Percentiles rank a stretch among this genome's conserved stretches.
Evolutionary conservation across 2,329 filamentous ascomycete genomes (phyloP).

Genomic region (Ophiostoma fasciatum): DNA sequence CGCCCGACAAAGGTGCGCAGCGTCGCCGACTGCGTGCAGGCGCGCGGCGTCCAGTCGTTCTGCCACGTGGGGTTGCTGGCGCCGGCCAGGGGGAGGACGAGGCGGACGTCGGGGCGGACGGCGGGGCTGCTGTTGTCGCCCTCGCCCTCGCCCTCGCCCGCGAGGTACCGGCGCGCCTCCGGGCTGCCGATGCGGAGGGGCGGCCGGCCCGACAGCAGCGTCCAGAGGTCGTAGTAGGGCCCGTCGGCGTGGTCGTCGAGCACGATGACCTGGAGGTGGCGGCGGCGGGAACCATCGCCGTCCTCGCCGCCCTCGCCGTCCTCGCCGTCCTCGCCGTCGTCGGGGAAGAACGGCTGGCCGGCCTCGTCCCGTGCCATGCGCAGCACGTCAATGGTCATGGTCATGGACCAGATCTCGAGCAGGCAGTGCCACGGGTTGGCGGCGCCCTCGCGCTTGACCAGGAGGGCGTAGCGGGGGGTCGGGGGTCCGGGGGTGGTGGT

Average conservation of each 20-base stretch:
- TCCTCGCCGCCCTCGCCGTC: no score
- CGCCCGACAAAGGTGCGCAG: constrained; percentile 20
- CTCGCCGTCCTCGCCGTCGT: no score
- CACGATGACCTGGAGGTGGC: constrained; percentile 17
- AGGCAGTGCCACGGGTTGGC: constrained; percentile 11
- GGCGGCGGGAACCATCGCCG: no score
- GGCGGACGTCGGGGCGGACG: constrained; percentile 11
- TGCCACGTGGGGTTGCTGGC: constrained; percentile 27
- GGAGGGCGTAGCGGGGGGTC: constrained; percentile 2
- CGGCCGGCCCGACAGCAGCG: constrained; percentile 18
- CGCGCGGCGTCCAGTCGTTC: constrained; percentile 21
- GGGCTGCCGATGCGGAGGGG: constrained; percentile 15
- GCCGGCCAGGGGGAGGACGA: constrained; percentile 26
- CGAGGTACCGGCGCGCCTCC: constrained; percentile 2
- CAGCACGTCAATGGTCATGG: constrained; percentile 11
- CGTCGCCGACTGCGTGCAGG: constrained; percentile 18
- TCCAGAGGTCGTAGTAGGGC: constrained; percentile 24
- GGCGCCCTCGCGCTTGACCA: constrained; percentile 11
- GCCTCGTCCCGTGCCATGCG: constrained; percentile 6
- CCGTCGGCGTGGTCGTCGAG: constrained; percentile 21
- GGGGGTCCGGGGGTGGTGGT: not conserved
- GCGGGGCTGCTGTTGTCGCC: no score
- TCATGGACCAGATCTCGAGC: constrained; percentile 11
- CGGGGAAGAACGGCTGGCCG: constrained; percentile 4
- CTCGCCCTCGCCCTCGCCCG: no score